phyloP scores from a whole-genome alignment of 495 filamentous ascomycete genomes.

The Xylaria palmicola region DNA sequence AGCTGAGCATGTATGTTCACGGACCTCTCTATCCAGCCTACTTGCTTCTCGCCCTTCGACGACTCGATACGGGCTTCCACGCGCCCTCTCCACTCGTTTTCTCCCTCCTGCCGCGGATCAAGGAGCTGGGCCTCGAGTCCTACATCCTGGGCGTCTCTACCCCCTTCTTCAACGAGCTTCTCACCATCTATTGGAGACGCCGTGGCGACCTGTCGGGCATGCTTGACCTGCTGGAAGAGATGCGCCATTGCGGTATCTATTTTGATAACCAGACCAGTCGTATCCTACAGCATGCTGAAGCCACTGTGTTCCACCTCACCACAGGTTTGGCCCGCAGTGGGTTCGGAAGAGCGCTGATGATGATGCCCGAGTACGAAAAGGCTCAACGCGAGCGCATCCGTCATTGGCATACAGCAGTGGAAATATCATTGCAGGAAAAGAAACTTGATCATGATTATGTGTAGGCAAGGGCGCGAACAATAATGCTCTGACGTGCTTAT shows the following conservation, averaged over 20 bases:
- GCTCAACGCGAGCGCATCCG: conserved; percentile 21
- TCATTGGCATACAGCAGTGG: conserved; percentile 22
- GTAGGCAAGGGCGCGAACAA: background rate
- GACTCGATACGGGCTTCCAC: conserved; percentile 61
- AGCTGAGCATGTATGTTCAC: conserved; percentile 55
- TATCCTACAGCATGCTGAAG: conserved; percentile 43
- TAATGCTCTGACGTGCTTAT: too few species aligned
- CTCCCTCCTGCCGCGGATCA: conserved; percentile 66
- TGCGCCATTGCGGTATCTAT: conserved; percentile 69
- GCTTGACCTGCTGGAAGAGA: conserved; percentile 66
- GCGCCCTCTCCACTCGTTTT: conserved; percentile 58
- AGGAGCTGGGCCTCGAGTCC: conserved; percentile 65
- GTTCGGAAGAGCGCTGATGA: conserved; percentile 35
- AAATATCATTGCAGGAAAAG: conserved; percentile 19
- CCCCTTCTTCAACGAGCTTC: conserved; percentile 70
- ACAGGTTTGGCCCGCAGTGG: conserved; percentile 21
- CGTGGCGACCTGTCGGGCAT: conserved; percentile 62
- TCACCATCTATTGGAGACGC: conserved; percentile 61
- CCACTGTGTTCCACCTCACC: conserved; percentile 5
- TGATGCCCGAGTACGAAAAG: conserved; percentile 39
- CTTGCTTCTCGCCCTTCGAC: conserved; percentile 61
- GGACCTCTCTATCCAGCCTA: conserved; percentile 65
- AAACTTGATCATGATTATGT: conserved; percentile 10
- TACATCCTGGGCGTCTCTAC: conserved; percentile 73
- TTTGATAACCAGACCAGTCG: conserved; percentile 56